Evolutionary conservation across 345 rosid species (phyloP).

Genomic region (Turnera subulata): DNA sequence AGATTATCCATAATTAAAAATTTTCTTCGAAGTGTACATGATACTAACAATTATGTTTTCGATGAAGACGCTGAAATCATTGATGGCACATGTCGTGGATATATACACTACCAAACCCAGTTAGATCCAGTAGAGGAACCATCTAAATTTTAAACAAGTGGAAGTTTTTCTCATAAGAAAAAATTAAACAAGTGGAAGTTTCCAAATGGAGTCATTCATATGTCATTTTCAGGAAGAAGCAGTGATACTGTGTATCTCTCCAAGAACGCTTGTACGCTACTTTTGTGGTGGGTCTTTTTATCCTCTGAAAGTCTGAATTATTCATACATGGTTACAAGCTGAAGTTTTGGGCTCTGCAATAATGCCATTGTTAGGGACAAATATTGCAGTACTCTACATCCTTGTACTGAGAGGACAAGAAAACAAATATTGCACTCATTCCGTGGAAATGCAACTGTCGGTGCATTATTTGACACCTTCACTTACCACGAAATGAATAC

Average conservation of each 20-base stretch:
- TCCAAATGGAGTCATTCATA: constrained; percentile 6
- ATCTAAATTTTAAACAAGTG: not conserved
- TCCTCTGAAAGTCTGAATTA: not conserved
- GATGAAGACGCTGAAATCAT: not conserved
- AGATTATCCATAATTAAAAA: no score
- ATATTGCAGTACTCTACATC: no score
- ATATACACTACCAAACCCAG: no score
- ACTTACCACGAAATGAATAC: no score
- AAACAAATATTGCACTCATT: no score
- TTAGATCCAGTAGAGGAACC: not conserved
- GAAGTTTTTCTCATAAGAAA: no score
- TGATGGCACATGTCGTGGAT: not conserved
- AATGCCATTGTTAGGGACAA: not conserved
- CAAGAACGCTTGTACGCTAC: not conserved
- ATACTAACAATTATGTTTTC: no score
- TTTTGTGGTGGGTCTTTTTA: constrained; percentile 1
- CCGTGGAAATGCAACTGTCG: not conserved
- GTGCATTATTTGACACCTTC: not conserved
- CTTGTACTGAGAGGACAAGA: no score
- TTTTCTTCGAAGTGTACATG: not conserved
- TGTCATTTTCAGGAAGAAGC: constrained; percentile 26
- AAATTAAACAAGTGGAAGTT: not conserved
- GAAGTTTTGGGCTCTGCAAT: not conserved
- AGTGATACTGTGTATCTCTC: constrained; percentile 5
- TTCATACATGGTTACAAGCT: not conserved